These are phyloP conservation scores for Pezicula neosporulosa DNA, from an alignment of 2,329 filamentous ascomycete genomes.

Conservation along the genomic window DNA sequence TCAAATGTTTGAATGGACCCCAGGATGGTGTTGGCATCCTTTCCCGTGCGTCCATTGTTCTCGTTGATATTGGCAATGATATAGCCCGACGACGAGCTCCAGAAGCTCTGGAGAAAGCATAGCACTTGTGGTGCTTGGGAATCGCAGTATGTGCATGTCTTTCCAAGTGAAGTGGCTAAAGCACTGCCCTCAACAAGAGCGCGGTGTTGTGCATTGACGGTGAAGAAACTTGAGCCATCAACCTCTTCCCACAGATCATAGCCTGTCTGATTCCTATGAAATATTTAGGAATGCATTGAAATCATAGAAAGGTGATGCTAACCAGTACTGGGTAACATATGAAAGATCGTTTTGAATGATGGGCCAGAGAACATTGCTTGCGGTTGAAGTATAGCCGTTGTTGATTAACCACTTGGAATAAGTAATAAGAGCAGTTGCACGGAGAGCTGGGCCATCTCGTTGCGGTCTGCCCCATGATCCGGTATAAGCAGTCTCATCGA, in stretches of 20 bases:
- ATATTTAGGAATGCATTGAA: not conserved
- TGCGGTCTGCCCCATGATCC: constrained; percentile 74
- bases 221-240: constrained; percentile 75
- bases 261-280: constrained; percentile 41
- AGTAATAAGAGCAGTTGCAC: constrained; percentile 68
- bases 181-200: constrained; percentile 64
- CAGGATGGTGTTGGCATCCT: constrained; percentile 69
- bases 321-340: constrained; percentile 73
- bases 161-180: constrained; percentile 61
- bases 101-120: constrained; percentile 73
- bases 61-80: constrained; percentile 66
- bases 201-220: constrained; percentile 65
- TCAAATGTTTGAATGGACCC: constrained; percentile 68
- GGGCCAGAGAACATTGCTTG: constrained; percentile 61
- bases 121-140: constrained; percentile 66
- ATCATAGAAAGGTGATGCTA: constrained; percentile 1
- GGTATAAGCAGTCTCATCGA: constrained; percentile 60
- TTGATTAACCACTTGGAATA: constrained; percentile 71
- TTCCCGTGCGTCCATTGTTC: constrained; percentile 60
- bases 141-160: constrained; percentile 56
- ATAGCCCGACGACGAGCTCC: constrained; percentile 55
- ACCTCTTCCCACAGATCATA: constrained; percentile 88
- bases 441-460: constrained; percentile 73
- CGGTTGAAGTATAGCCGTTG: constrained; percentile 49
- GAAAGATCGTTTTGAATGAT: constrained; percentile 72